Conservation (phyloP, 2,329 filamentous ascomycete species). For the Plenodomus lindquistii region DNA sequence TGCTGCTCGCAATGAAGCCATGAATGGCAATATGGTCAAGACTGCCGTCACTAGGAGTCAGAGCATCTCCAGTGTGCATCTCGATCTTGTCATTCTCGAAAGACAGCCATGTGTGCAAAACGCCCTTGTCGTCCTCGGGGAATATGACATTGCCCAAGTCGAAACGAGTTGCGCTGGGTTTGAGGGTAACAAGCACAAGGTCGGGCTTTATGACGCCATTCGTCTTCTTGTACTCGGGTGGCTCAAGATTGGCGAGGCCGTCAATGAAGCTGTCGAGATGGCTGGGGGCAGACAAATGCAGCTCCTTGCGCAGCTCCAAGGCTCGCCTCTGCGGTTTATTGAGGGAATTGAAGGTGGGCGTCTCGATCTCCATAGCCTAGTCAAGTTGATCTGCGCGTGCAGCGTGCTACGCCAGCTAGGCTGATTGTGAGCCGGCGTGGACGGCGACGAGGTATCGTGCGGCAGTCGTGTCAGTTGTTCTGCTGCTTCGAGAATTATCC, state of each 20-base stretch:
- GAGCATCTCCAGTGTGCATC: conserved; percentile 19
- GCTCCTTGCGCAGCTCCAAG: conserved; percentile 31
- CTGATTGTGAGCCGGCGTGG: too few species aligned
- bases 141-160: conserved; percentile 38
- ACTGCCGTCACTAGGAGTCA: conserved; percentile 22
- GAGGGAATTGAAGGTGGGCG: conserved; percentile 22
- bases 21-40: conserved; percentile 26
- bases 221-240: conserved; percentile 30
- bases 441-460: too few species aligned
- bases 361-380: conserved; percentile 13
- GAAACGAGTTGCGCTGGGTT: conserved; percentile 21
- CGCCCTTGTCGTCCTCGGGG: conserved; percentile 13
- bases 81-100: conserved; percentile 25
- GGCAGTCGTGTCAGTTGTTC: too few species aligned
- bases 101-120: conserved; percentile 16
- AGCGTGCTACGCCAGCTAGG: too few species aligned
- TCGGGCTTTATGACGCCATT: conserved; percentile 25
- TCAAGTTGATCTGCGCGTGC: too few species aligned
- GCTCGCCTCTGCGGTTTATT: conserved; percentile 35
- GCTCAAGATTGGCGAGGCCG: conserved; percentile 30
- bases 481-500: too few species aligned
- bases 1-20: conserved; percentile 24
- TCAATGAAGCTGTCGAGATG: conserved; percentile 35
- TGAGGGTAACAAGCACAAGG: conserved; percentile 25
- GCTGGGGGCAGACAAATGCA: conserved; percentile 25